Base-by-base conservation (phyloP, 228 moss, liverwort and hornwort species). In the Sphagnum fallax region DNA sequence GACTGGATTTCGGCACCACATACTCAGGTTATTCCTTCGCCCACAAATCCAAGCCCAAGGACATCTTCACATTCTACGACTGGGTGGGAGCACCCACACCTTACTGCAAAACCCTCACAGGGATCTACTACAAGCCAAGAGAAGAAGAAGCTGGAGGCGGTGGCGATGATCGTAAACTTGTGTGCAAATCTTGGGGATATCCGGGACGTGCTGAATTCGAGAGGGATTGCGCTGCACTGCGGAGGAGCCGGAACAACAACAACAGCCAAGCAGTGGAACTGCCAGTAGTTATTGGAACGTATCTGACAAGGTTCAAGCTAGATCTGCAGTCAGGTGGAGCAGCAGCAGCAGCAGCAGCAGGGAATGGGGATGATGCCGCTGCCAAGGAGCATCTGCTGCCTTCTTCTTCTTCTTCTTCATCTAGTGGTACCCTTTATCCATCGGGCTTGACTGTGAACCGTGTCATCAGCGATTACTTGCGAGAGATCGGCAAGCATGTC, bases 11-110 rank as follows among this genome's bases (percentile, higher is more conserved):
- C 8, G 84, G 81, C n/a, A 84, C 81, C 47, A 78, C 81, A 0
- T 84, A 73, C 64, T 84, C 78, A 4, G 84, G 84, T 0, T 84
- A 78, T 8, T 73, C 84, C 0, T 84, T 73, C 48, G 84, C 76
- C 0, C 69, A 78, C 65, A 60, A 15, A 1, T 64, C 72, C 0
- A 51, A 69, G 0, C 73, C 78, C 1, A 68, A 76, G 2, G 64
- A 75, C 1, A 68, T 81, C 62, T 72, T 71, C 71, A 49, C 63
- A 12, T 71, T 77, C 16, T 77, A 62, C 16, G 78, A 78, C 9
- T 84, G 81, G 81, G 81, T 81, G 6, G 76, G 72, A 4, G 78
- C 73, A 6, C 75, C 74, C 1, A 75, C 62, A 16, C 59, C 75
- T 5, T 85, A 85, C 49, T 78, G 78, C 71, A 81, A 85, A 58